Base-by-base conservation (phyloP, 2,329 filamentous ascomycete species). In the Calycina marina region DNA sequence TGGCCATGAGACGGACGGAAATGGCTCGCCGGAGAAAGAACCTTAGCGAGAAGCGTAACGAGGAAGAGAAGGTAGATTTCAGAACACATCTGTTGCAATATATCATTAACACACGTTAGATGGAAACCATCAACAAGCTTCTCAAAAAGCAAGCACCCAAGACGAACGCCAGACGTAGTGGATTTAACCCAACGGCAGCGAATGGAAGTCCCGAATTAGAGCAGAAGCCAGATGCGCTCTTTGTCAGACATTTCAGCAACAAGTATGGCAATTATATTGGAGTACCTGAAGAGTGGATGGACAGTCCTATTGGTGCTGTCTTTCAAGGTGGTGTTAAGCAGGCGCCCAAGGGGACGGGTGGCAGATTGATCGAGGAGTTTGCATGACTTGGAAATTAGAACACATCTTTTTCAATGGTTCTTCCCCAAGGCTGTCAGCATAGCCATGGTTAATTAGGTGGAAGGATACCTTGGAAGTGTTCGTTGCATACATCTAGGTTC, bases 81-180 rank as follows among this genome's bases (percentile, higher is more conserved):
- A 27, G 20, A 16, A 12, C 12, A 3, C 14, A 9, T 4, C 17
- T 13, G 4, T 22, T 25, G 2, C 12, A 30, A 16, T 29, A 10
- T 6, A 28, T 32, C 5, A 14, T 38, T 43, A 34, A 48, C 16
- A 11, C 24, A 13, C 37, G 11, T 12, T 32, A 86, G 80, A 82
- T 84, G 69, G 82, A 88, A 62, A 90, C 82, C 0, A 88, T 90
- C 67, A 86, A 90, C 62, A 85, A 86, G 48, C 72, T 90, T 2
- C 71, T 90, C 32, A 85, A 85, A 56, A 85, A 86, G 52, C 82
- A 86, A 53, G 79, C 81, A 1, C 77, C 81, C 14, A 86, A 88
- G 55, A 72, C 71, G 35, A 77, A 68, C 42, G 61, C 63, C 54
- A 18, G 63, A 51, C 27, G 56, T 41, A 33, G 52, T 45, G 36